Conservation (phyloP, 2,329 filamentous ascomycete species). For the Apiospora hydei region DNA sequence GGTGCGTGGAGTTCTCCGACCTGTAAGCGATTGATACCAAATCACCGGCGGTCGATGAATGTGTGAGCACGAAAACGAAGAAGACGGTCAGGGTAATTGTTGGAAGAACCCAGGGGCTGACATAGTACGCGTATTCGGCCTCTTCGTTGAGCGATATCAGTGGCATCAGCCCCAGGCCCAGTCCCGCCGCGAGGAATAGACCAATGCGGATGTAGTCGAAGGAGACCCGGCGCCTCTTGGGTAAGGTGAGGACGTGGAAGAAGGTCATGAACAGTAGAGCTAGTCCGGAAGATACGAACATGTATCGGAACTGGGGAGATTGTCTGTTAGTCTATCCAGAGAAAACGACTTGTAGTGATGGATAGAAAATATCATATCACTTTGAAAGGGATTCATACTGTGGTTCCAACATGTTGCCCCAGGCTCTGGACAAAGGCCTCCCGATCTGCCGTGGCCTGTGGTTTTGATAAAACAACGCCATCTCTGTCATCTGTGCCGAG, state of each 20-base stretch:
- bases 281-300: conserved; percentile 31
- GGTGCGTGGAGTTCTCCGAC: too few relatives aligned
- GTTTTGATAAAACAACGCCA: conserved; percentile 29
- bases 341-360: background rate
- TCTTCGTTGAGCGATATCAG: conserved; percentile 25
- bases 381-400: background rate
- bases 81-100: conserved; percentile 37
- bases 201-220: conserved; percentile 34
- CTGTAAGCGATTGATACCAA: too few relatives aligned
- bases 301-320: conserved; percentile 20
- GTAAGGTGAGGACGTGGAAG: conserved; percentile 33
- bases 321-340: background rate
- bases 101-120: conserved; percentile 37
- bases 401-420: conserved; percentile 19
- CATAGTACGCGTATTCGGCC: conserved; percentile 26
- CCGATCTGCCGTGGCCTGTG: too few relatives aligned
- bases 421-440: too few relatives aligned
- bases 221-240: conserved; percentile 33
- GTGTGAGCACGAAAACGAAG: conserved; percentile 34
- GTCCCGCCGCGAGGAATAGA: conserved; percentile 30
- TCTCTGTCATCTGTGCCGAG: conserved; percentile 28
- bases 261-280: conserved; percentile 36
- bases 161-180: conserved; percentile 29
- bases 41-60: conserved; percentile 8
- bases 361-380: background rate